Percentiles rank a stretch among this genome's conserved stretches.
Conservation (phyloP, 768 basidiomycete species). For the Auriscalpium microsporum region DNA sequence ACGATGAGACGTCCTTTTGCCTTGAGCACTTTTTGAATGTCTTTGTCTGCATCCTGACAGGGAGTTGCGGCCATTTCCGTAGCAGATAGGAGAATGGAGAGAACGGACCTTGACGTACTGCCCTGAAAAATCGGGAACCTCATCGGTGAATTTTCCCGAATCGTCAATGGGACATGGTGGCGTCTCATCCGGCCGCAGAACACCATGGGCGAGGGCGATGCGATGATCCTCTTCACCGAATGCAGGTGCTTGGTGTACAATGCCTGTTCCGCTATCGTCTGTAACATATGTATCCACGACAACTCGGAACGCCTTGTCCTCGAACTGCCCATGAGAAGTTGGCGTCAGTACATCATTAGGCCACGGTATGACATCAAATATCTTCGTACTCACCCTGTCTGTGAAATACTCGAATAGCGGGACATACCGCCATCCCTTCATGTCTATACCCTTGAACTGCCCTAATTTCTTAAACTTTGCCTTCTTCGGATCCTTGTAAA, state of each 20-base stretch:
- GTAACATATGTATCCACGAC: constrained; percentile 91
- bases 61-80: neutral
- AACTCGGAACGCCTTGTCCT: constrained; percentile 86
- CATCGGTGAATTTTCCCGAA: constrained; percentile 74
- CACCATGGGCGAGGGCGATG: constrained; percentile 74
- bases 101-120: constrained; percentile 74
- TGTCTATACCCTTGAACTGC: constrained; percentile 80
- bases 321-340: constrained; percentile 47
- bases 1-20: constrained; percentile 81
- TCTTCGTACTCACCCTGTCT: constrained; percentile 55
- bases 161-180: constrained; percentile 97
- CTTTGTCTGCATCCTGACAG: constrained; percentile 79
- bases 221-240: constrained; percentile 99
- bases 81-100: neutral
- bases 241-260: constrained; percentile 97
- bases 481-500: constrained; percentile 97
- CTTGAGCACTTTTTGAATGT: constrained; percentile 87
- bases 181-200: constrained; percentile 82
- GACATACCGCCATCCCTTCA: constrained; percentile 94
- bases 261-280: constrained; percentile 88
- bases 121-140: constrained; percentile 86
- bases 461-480: constrained; percentile 91
- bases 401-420: constrained; percentile 97
- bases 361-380: neutral
- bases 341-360: neutral